Conservation (phyloP, 2,329 filamentous ascomycete species). For the Didymella sp. region DNA sequence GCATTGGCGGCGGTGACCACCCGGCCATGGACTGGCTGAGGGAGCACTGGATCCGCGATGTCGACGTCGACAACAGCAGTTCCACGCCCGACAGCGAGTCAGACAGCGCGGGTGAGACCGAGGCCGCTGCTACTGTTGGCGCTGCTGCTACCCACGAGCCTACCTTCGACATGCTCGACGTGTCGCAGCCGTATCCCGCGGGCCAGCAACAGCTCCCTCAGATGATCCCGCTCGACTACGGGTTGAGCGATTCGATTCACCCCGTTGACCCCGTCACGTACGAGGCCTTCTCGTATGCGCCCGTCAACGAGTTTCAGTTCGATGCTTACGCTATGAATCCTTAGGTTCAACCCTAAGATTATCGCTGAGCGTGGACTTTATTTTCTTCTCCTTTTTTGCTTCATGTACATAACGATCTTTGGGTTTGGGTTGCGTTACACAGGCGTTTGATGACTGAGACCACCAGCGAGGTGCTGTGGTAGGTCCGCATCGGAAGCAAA, state of each 20-base stretch:
- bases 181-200: constrained; percentile 1
- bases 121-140: not conserved
- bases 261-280: constrained; percentile 29
- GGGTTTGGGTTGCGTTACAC: constrained; percentile 1
- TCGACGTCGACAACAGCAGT: constrained; percentile 53
- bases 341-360: constrained; percentile 24
- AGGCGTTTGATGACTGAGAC: constrained; percentile 33
- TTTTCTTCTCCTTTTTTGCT: constrained; percentile 15
- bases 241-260: constrained; percentile 29
- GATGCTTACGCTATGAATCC: constrained; percentile 26
- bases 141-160: not conserved
- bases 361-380: not conserved
- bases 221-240: constrained; percentile 14
- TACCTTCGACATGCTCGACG: constrained; percentile 2
- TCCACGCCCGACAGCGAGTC: constrained; percentile 31
- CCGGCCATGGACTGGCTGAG: constrained; percentile 67
- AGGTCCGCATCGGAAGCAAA: constrained; percentile 30
- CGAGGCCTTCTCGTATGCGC: constrained; percentile 27
- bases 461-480: constrained; percentile 35
- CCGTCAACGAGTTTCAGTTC: constrained; percentile 37
- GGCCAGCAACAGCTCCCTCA: constrained; percentile 14
- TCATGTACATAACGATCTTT: constrained; percentile 12
- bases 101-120: constrained; percentile 25
- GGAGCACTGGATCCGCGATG: constrained; percentile 65
- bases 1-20: constrained; percentile 67